Evolutionary conservation across 2,329 filamentous ascomycete species (phyloP).

Genomic region (Akanthomyces dipterigenus): DNA sequence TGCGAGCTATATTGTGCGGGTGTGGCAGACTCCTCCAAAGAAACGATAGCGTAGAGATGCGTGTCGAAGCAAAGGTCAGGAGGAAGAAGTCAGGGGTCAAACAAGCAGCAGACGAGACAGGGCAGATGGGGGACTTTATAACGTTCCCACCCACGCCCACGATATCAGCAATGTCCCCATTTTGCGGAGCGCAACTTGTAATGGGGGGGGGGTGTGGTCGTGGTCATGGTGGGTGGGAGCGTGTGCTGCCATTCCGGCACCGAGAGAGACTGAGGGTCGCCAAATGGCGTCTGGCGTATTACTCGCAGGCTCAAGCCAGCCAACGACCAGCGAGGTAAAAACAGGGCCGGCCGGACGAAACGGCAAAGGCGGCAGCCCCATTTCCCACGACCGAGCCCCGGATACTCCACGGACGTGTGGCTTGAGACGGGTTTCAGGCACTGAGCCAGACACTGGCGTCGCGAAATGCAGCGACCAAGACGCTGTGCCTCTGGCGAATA

Average conservation of each 20-base stretch:
- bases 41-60: not conserved
- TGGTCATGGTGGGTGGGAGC: not conserved
- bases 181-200: constrained; percentile 3
- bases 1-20: not conserved
- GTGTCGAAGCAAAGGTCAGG: not conserved
- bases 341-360: constrained; percentile 2
- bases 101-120: not conserved
- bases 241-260: not conserved
- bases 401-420: constrained; percentile 7
- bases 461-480: not conserved
- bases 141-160: not conserved
- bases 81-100: not conserved
- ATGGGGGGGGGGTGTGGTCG: not conserved
- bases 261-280: not conserved
- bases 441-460: not conserved
- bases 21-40: constrained; percentile 9
- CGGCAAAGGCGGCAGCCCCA: constrained; percentile 12
- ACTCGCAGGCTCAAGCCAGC: not conserved
- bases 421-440: constrained; percentile 7
- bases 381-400: not conserved
- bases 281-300: constrained; percentile 12
- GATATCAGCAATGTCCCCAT: constrained; percentile 1
- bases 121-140: constrained; percentile 8
- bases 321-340: not conserved
- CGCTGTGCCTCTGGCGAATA: not conserved